Evolutionary conservation across 768 basidiomycete species (phyloP), one percentile per base, ranked within the genome.

Genomic region (Artomyces pyxidatus): DNA sequence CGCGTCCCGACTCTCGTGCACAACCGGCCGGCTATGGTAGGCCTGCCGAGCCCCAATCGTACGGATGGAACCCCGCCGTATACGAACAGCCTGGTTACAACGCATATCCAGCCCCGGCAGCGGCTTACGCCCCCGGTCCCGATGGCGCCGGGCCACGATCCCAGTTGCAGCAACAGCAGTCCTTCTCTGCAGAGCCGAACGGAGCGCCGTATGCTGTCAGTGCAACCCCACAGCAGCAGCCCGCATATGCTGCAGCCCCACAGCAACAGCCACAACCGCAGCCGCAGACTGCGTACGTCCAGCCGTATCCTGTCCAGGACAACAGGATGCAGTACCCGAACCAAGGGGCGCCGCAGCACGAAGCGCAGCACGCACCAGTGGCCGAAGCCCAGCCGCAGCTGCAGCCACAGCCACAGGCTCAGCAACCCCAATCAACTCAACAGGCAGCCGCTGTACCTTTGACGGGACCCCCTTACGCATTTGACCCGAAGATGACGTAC

Each of bases 401-500:
- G 9, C 61, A 58, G 21, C 58, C 67, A 44, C 71, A 70, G 47
- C 44, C 58, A 7, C 65, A 53, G 35, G 21, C 6, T 17, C 52
- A 51, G 25, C 21, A 27, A 3, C 52, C 50, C 37, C 35, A 27
- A 6, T 39, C 48, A 37, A 37, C 57, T 12, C 72, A 72, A n/a
- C 72, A 74, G 17, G 77, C 79, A 14, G 74, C 58, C 19, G 60
- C 61, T 28, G 48, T 60, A 6, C 55, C 54, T 29, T 54, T 50
- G 26, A 48, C 56, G 12, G 74, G 72, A 17, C 75, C 76, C 8
- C 77, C 77, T 12, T 78, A 68, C 48, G 63, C 68, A 8, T 90
- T 75, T 59, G 78, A 88, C 55, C 84, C 86, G 4, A 73, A 70
- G 25, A 68, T 71, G 42, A 80, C 78, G 19, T 92, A 92, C 57